Percentiles rank a stretch among this genome's conserved stretches.
phyloP scores from a whole-genome alignment of 352 stramenopile genomes.

The Phytophthora pini region DNA sequence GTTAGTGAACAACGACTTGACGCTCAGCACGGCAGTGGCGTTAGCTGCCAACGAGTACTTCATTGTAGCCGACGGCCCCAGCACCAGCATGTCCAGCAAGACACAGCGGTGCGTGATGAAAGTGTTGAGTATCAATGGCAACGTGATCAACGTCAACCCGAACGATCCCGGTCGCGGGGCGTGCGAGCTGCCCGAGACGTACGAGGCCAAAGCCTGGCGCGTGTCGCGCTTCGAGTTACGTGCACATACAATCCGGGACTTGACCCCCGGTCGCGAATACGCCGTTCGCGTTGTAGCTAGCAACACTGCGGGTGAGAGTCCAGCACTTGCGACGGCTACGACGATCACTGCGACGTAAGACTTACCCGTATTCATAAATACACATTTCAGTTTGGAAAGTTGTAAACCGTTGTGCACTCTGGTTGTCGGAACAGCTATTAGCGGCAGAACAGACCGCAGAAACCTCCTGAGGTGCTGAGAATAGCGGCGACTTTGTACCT shows the following conservation, averaged over 20 bases:
- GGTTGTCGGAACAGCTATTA: neutral
- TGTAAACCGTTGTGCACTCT: too few relatives aligned
- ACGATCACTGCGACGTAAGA: constrained; percentile 22
- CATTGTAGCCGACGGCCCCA: constrained; percentile 64
- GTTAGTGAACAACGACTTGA: constrained; percentile 41
- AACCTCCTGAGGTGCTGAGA: constrained; percentile 1
- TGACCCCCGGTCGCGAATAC: constrained; percentile 76
- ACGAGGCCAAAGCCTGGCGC: constrained; percentile 60
- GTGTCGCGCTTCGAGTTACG: constrained; percentile 75
- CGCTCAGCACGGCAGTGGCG: constrained; percentile 45
- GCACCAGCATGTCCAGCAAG: neutral
- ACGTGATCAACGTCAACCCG: constrained; percentile 37
- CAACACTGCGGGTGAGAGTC: constrained; percentile 47
- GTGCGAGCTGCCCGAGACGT: constrained; percentile 55
- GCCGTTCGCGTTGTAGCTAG: constrained; percentile 61
- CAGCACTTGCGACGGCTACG: constrained; percentile 26
- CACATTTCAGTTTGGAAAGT: too few relatives aligned
- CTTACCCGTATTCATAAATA: too few relatives aligned
- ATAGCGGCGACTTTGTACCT: neutral
- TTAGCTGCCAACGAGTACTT: constrained; percentile 55
- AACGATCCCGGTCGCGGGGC: constrained; percentile 27
- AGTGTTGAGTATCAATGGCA: constrained; percentile 8
- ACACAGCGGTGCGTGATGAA: constrained; percentile 64
- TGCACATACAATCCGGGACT: constrained; percentile 56
- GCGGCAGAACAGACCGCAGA: neutral